Percentiles rank a stretch among this genome's conserved stretches.
Evolutionary conservation across 2,329 filamentous ascomycete genomes (phyloP).

Genomic region (Beauveria sp.): DNA sequence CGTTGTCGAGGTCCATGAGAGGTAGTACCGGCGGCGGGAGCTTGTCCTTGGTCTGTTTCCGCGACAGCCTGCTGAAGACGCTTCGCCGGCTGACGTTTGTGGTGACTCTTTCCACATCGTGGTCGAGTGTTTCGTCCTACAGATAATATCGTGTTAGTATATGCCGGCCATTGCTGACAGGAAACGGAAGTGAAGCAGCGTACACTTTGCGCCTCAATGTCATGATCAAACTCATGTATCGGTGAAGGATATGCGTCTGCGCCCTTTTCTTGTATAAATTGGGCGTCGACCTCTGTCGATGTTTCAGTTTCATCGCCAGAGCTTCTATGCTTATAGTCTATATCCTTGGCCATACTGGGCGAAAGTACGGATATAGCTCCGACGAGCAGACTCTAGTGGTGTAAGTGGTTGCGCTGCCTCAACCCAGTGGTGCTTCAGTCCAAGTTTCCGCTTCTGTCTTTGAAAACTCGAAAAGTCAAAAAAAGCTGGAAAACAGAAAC

Average conservation of each 20-base stretch:
- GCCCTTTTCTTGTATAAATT: slow-evolving; percentile 8
- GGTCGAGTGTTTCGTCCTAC: slow-evolving; percentile 10
- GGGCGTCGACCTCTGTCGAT: slow-evolving; percentile 14
- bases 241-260: slow-evolving; percentile 11
- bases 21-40: slow-evolving; percentile 33
- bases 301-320: slow-evolving; percentile 4
- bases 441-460: no score
- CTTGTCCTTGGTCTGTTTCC: slow-evolving; percentile 20
- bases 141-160: neutral
- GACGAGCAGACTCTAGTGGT: neutral
- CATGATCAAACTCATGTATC: slow-evolving; percentile 13
- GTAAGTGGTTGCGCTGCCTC: neutral
- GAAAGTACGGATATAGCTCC: neutral
- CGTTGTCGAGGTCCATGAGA: slow-evolving; percentile 40
- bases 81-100: slow-evolving; percentile 18
- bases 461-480: no score
- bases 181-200: neutral
- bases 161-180: no score
- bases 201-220: slow-evolving; percentile 19
- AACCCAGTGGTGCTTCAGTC: no score
- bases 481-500: no score
- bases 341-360: neutral
- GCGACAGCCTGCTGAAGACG: slow-evolving; percentile 19
- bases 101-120: slow-evolving; percentile 15
- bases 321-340: neutral